Conservation (phyloP, 306 rosid species). For the Vigna hirtella region DNA sequence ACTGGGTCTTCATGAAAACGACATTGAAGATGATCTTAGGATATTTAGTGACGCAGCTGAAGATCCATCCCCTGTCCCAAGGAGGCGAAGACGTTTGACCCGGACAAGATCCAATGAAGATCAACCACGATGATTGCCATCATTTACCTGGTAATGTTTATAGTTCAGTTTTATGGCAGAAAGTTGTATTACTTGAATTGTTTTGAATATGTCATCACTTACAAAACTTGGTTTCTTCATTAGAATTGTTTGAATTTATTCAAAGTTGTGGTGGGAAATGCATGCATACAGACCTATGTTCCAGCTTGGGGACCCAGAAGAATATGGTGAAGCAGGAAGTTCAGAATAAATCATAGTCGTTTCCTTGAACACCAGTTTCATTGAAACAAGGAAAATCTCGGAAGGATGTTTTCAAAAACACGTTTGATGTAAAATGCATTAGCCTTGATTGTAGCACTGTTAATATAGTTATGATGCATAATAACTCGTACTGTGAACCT, state of each 20-base stretch:
- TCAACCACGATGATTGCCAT: constrained; percentile 51
- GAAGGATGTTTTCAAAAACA: constrained; percentile 9
- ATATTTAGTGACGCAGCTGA: constrained; percentile 54
- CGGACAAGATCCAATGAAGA: constrained; percentile 74
- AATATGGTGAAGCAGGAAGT: constrained; percentile 38
- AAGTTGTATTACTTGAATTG: constrained; percentile 44
- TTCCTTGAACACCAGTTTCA: constrained; percentile 32
- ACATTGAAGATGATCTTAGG: constrained; percentile 50
- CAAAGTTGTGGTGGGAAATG: constrained; percentile 39
- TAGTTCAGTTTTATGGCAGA: constrained; percentile 37
- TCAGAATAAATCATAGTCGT: constrained; percentile 44
- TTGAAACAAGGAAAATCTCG: constrained; percentile 8
- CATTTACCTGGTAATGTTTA: constrained; percentile 61
- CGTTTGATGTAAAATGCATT: constrained; percentile 31
- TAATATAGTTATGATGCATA: neutral
- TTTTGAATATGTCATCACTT: constrained; percentile 45
- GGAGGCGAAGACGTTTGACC: constrained; percentile 77
- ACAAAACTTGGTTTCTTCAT: constrained; percentile 52
- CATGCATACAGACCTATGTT: constrained; percentile 41
- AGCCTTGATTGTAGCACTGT: constrained; percentile 39
- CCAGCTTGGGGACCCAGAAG: constrained; percentile 35
- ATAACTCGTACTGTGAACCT: neutral
- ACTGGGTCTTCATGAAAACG: constrained; percentile 66
- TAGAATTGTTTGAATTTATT: constrained; percentile 49
- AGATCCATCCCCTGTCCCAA: constrained; percentile 67